Base-by-base conservation (phyloP, 306 rosid genomes). In the Chamaecrista fasciculata region DNA sequence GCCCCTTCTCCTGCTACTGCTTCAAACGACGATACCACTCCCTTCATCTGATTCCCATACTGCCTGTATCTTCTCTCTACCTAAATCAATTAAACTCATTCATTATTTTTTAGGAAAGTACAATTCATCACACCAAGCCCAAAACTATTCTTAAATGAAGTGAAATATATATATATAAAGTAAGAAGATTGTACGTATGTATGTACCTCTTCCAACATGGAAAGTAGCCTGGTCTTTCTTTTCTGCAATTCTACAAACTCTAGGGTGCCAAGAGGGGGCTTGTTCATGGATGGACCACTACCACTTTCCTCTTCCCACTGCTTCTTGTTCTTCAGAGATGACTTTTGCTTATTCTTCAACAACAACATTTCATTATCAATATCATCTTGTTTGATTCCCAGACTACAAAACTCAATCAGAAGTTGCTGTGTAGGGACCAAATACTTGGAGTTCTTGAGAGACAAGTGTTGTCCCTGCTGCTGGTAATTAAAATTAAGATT, bases 201-300 rank as follows among this genome's bases (percentile, higher is more conserved):
- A n/a, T n/a, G n/a, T 84, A 93, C 98, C 94, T 93, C 96, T 79
- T 93, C 98, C 7, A 90, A 86, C 97, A 93, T 83, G 19, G 91
- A 79, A 57, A 90, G 89, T 25, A 93, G 90, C 81, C 83, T 90
- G 47, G 91, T 81, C 83, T 90, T 93, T 72, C 93, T 80, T 77
- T 88, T 86, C 76, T 93, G 97, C 74, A 90, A 79, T 42, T 93
- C 97, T 18, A 88, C 69, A 59, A 90, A 88, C 48, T 93, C 98
- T 4, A 93, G 75, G 39, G 97, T 85, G 50, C 57, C 69, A 28
- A 90, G 85, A 42, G 85, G 39, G 6, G 71, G 81, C 53, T 85
- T 87, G 60, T 66, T 87, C 63, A 59, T 83, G 3, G 90, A 81
- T 19, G 96, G 83, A 66, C 75, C 73, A 20, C 39, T 31, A 4